Conservation (phyloP, 768 basidiomycete genomes). For the Phlegmacium glaucopus region DNA sequence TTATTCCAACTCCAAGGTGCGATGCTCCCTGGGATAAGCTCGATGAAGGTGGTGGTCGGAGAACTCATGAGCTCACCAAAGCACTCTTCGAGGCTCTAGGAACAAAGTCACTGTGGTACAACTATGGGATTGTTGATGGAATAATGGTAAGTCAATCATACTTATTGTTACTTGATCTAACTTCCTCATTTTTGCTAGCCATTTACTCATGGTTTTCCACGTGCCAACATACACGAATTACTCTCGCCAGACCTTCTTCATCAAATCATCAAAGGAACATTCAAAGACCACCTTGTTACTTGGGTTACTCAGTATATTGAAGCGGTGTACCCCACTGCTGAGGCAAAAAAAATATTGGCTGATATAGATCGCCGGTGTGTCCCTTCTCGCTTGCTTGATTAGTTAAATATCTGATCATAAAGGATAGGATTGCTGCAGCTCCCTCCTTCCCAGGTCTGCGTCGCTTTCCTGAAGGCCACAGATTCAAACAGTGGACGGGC, state of each 20-base stretch:
- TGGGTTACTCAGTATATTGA: not conserved
- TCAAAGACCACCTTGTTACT: not conserved
- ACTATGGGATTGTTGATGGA: conserved; percentile 2
- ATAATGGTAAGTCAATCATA: not conserved
- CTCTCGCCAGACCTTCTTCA: not conserved
- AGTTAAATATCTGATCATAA: not conserved
- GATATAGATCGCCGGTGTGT: not conserved
- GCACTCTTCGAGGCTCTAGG: not conserved
- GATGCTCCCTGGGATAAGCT: conserved; percentile 16
- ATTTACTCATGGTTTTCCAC: not conserved
- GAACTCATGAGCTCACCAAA: conserved; percentile 11
- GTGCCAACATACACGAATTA: not conserved
- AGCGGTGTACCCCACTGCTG: not conserved
- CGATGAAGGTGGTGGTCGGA: conserved; percentile 16
- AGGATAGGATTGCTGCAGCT: not conserved
- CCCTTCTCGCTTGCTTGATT: not conserved
- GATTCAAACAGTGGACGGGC: conserved; percentile 29
- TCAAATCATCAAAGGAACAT: not conserved
- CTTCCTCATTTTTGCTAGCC: not conserved
- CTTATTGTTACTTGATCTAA: not conserved
- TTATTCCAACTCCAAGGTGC: not conserved
- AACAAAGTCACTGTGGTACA: not conserved
- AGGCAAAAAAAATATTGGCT: not conserved
- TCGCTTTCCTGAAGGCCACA: conserved; percentile 21
- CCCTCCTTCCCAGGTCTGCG: conserved; percentile 3